Conservation (phyloP, 768 basidiomycete species). For the Leccinum boreale region DNA sequence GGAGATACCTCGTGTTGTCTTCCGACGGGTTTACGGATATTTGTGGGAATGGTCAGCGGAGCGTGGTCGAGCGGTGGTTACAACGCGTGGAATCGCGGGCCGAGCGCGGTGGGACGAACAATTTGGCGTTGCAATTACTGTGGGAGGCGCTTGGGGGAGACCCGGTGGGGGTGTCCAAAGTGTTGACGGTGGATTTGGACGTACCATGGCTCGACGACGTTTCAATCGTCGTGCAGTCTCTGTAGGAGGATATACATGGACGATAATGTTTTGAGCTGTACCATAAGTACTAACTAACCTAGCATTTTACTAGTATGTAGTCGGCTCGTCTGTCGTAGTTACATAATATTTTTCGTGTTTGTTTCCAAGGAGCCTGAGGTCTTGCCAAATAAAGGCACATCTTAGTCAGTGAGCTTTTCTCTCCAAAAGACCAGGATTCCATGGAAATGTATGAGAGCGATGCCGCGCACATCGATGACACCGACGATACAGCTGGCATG, state of each 20-base stretch:
- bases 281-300: neutral
- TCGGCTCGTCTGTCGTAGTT: neutral
- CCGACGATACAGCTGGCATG: conserved; percentile 13
- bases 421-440: conserved; percentile 1
- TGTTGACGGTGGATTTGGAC: conserved; percentile 63
- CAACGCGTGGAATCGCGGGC: conserved; percentile 36
- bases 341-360: neutral
- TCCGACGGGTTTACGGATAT: conserved; percentile 68
- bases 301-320: neutral
- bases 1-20: conserved; percentile 58
- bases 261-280: neutral
- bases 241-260: conserved; percentile 29
- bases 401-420: conserved; percentile 7
- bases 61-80: conserved; percentile 53
- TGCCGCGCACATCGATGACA: conserved; percentile 7
- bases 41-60: conserved; percentile 47
- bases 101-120: conserved; percentile 24
- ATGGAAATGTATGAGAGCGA: conserved; percentile 24
- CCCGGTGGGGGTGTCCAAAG: conserved; percentile 48
- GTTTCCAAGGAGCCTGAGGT: neutral
- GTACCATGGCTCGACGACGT: conserved; percentile 68
- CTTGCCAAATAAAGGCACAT: conserved; percentile 8
- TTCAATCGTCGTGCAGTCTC: conserved; percentile 58
- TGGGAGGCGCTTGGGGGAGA: conserved; percentile 59
- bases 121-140: conserved; percentile 57